These are phyloP conservation scores for Saccharata proteae DNA, from an alignment of 2,329 filamentous ascomycete genomes.

Conservation along the genomic window DNA sequence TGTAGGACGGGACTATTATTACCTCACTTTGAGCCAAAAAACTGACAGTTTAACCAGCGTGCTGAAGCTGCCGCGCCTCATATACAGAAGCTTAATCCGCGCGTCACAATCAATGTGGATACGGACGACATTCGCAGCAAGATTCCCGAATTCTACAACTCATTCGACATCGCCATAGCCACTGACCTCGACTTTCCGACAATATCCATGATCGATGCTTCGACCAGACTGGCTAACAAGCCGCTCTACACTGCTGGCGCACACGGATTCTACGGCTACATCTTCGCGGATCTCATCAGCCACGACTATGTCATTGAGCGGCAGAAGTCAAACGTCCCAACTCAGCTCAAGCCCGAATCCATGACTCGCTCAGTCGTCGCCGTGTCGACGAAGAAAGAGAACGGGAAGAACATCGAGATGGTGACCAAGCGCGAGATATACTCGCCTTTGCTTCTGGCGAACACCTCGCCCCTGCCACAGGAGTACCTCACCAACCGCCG, in stretches of 20 bases:
- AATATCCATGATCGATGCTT: conserved; percentile 71
- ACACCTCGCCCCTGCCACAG: conserved; percentile 56
- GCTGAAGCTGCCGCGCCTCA: conserved; percentile 68
- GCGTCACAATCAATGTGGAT: conserved; percentile 66
- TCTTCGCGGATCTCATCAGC: conserved; percentile 83
- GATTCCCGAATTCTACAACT: conserved; percentile 59
- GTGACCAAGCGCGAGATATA: conserved; percentile 89
- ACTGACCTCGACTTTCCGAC: conserved; percentile 71
- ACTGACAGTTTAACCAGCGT: conserved; percentile 37
- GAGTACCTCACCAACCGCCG: conserved; percentile 60
- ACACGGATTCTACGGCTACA: conserved; percentile 87
- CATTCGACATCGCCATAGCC: conserved; percentile 78
- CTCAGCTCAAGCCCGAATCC: conserved; percentile 52
- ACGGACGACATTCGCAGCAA: conserved; percentile 55
- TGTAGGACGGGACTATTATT: conserved; percentile 24
- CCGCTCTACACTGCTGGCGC: conserved; percentile 83
- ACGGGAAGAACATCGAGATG: conserved; percentile 60
- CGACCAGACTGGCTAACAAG: conserved; percentile 62
- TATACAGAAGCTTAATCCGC: conserved; percentile 77
- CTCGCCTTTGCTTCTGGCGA: conserved; percentile 76
- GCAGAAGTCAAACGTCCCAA: conserved; percentile 61
- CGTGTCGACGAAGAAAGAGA: conserved; percentile 56
- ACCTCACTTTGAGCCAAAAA: conserved; percentile 1
- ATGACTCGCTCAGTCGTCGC: conserved; percentile 64
- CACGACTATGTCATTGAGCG: conserved; percentile 87